Evolutionary conservation across 331 rosid genomes (phyloP), one percentile per base, ranked within the genome.

Genomic region (Pyracantha coccinea): DNA sequence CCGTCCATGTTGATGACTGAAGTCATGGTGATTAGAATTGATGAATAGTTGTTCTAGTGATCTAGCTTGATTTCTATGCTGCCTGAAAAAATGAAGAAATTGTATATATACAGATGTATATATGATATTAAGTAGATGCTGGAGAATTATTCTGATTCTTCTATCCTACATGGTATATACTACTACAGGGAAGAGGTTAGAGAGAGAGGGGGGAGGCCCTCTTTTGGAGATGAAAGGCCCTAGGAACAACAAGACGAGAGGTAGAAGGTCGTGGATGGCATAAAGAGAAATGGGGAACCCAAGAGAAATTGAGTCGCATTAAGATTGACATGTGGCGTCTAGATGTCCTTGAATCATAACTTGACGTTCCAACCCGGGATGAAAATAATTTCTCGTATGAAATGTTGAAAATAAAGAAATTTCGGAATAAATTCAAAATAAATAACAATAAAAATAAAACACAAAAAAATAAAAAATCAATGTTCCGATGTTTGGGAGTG

Each of bases 81-180:
- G 35, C 28, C 29, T 32, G 31, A 12, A 29, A 14, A 76, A 65
- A 19, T 68, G n/a, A 54, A 52, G 17, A 65, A 15, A 27, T 21
- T 7, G 8, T 31, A 3, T 16, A 60, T 25, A 16, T 6, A 35
- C 13, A 9, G 13, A 38, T 28, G 23, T 24, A 38, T 17, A 59
- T n/a, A 21, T 29, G 12, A 32, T 38, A 38, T 57, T 57, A 44
- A 6, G 72, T 44, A 70, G 85, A 80, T 79, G 86, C 83, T 21
- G n/a, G 67, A 75, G 81, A 45, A 80, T 80, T 50, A 83, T 80
- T 66, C 85, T 44, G 80, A 77, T 68, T 73, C 85, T 52, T 68
- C 27, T 33, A 57, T 57, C 12, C 67, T 66, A 33, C 72, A 15
- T 24, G 4, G 10, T 15, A 8, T 11, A 4, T 29, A 41, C 20